phyloP scores from a whole-genome alignment of 1,284 basidiomycete genomes.

The Malassezia slooffiae region DNA sequence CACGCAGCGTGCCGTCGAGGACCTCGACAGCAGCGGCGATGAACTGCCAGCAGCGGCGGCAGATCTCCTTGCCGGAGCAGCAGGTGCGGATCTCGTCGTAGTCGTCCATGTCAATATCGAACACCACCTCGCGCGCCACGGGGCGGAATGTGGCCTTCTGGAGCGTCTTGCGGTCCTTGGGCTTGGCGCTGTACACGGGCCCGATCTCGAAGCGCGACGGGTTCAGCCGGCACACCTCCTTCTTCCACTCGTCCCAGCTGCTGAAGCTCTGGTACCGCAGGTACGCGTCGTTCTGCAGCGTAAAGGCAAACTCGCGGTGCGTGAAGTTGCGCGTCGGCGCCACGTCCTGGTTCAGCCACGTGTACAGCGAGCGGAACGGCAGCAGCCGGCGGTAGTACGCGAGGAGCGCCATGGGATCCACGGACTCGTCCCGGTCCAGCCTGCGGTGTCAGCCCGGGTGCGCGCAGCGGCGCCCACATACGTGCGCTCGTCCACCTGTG shows the following conservation, averaged over 20 bases:
- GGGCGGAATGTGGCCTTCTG: constrained; percentile 66
- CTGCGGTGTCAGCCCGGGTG: too few species aligned
- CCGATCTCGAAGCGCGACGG: constrained; percentile 81
- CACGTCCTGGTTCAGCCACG: constrained; percentile 87
- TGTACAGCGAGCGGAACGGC: constrained; percentile 84
- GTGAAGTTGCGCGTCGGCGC: constrained; percentile 53
- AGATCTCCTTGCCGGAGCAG: constrained; percentile 83
- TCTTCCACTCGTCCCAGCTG: constrained; percentile 77
- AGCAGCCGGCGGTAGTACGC: constrained; percentile 84
- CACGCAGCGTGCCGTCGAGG: constrained; percentile 65
- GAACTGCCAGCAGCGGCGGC: constrained; percentile 85
- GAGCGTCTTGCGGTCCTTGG: constrained; percentile 78
- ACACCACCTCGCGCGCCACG: constrained; percentile 79
- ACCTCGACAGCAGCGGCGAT: constrained; percentile 86
- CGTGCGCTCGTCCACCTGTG: constrained; percentile 27
- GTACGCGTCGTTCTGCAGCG: constrained; percentile 79
- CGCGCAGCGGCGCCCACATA: constrained; percentile 19
- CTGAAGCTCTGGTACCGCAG: constrained; percentile 84
- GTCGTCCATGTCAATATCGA: constrained; percentile 99
- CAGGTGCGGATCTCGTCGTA: constrained; percentile 94
- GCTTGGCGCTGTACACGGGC: constrained; percentile 81
- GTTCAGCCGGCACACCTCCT: constrained; percentile 52
- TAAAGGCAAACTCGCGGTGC: constrained; percentile 92
- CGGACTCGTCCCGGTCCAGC: constrained; percentile 48
- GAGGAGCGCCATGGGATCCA: constrained; percentile 61